A percentile compares a stretch with the other conserved stretches of the same genome.
Conservation (phyloP, 2,329 filamentous ascomycete genomes). For the Stachybotrys elegans region DNA sequence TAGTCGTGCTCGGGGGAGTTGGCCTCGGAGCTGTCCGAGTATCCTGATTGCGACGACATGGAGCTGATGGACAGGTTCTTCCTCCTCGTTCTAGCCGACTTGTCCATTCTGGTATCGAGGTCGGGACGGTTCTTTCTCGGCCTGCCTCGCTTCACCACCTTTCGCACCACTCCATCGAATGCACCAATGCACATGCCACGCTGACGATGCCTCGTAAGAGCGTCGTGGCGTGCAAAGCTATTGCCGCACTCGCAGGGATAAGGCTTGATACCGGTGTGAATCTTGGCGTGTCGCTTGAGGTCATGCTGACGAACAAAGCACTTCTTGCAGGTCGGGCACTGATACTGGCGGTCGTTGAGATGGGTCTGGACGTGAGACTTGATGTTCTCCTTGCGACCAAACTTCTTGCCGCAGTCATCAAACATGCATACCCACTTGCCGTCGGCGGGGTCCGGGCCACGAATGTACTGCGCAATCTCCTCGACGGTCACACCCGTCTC, state of each 20-base stretch:
- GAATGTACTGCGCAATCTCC: conserved; percentile 73
- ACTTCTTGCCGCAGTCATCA: conserved; percentile 77
- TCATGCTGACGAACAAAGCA: conserved; percentile 97
- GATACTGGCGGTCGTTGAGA: conserved; percentile 90
- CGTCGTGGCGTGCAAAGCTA: conserved; percentile 91
- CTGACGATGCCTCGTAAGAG: conserved; percentile 88
- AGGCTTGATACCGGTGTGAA: conserved; percentile 92
- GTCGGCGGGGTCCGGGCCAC: conserved; percentile 65
- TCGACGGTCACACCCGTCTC: conserved; percentile 85
- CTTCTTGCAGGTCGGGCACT: conserved; percentile 88
- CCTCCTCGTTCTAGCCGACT: conserved; percentile 51
- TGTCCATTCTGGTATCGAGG: conserved; percentile 50
- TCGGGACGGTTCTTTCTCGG: conserved; percentile 59
- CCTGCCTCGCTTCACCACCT: conserved; percentile 57
- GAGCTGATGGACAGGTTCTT: conserved; percentile 46
- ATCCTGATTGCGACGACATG: conserved; percentile 49
- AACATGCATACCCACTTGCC: conserved; percentile 77
- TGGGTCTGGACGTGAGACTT: conserved; percentile 98
- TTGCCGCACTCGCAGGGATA: conserved; percentile 94
- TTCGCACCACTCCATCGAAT: conserved; percentile 70
- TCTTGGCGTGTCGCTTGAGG: conserved; percentile 94
- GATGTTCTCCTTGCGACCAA: conserved; percentile 98
- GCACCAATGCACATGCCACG: conserved; percentile 95
- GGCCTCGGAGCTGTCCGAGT: conserved; percentile 50
- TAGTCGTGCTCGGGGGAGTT: conserved; percentile 49